Evolutionary conservation across 176 grass and related monocot species (phyloP), one percentile per base, ranked within the genome.

Genomic region (Triticum monococcum): DNA sequence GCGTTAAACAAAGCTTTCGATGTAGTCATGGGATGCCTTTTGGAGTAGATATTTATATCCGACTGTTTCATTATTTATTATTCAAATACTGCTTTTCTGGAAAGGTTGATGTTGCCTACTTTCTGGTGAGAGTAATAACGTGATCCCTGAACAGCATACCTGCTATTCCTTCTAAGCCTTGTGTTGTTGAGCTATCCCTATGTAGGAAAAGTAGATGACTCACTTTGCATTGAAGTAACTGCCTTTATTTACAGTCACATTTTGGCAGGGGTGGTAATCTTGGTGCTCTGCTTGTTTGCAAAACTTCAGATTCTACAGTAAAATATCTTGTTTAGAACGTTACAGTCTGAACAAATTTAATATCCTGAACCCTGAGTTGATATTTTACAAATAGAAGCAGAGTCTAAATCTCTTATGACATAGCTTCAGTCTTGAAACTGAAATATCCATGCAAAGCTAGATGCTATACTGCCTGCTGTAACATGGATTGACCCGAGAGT

Each of bases 131-230:
- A 71, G 32, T 83, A 64, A 68, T 37, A n/a, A 74, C 5, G 54
- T 16, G 50, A 83, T 46, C 24, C 72, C 68, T 60, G 41, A 79
- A 79, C 36, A 80, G 52, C 48, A 81, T 75, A 32, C 33, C 9
- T 64, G 63, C 30, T 63, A 31, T 59, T 79, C 20, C 76, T 77
- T 85, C 48, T 81, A 76, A 81, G 61, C 69, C 14, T 85, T 71
- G 37, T 54, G 37, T 12, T 76, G 61, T 31, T 75, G 75, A 76
- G 64, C 64, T 64, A 82, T 72, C 72, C 48, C 36, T 68, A 7
- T 79, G 36, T 40, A 90, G 20, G 65, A 54, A 43, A 89, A 56
- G 32, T 52, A 41, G 32, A 72, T 7, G 12, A 23, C 9, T 74
- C 56, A 7, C 35, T 18, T 71, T 90, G 33, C 56, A 33, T 20